Base-by-base conservation (phyloP, 352 stramenopile species). In the Phytophthora megakarya region DNA sequence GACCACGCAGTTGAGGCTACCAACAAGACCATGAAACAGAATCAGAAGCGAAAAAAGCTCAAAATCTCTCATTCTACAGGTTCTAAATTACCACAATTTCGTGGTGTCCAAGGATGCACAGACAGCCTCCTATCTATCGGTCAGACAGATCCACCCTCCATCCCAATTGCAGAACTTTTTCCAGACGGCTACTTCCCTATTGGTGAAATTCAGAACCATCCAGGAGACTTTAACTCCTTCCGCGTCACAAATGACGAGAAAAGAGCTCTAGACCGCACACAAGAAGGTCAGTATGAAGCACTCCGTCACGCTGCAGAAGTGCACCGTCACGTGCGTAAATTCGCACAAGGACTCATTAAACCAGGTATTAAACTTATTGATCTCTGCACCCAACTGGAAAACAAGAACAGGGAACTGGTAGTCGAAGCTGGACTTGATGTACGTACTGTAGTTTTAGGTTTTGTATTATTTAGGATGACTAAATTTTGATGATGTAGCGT, bases 331-430 rank as follows among this genome's bases (percentile, higher is more conserved):
- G 82, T 85, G 55, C 80, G 82, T 67, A 75, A 93, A 58, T 98
- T 98, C 73, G 93, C 96, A 18, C 96, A 99, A 76, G 90, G 74
- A 28, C 88, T 98, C 61, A 97, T 98, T 52, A 97, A 98, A 70
- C 97, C 97, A 0, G 97, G 97, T 21, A 92, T 99, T 39, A 90
- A 96, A 59, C 73, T 99, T 22, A 88, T 88, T n/a, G 97, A 99
- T 65, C 90, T 99, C 79, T 99, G 96, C 75, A 84, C 94, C 63
- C 71, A 84, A 39, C 71, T 99, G 1, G 96, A 99, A 75, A 92
- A 99, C 61, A 98, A 97, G 73, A 98, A 98, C 85, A 79, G 96
- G 4, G 78, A 97, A 53, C 71, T 99, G 11, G 89, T 98, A 3
- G 74, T 88, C 59, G 97, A 99, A 75, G 69, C 80, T 30, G 97